Evolutionary conservation across 202 grass and related monocot species (phyloP).

Genomic region (Carex sylvatica): DNA sequence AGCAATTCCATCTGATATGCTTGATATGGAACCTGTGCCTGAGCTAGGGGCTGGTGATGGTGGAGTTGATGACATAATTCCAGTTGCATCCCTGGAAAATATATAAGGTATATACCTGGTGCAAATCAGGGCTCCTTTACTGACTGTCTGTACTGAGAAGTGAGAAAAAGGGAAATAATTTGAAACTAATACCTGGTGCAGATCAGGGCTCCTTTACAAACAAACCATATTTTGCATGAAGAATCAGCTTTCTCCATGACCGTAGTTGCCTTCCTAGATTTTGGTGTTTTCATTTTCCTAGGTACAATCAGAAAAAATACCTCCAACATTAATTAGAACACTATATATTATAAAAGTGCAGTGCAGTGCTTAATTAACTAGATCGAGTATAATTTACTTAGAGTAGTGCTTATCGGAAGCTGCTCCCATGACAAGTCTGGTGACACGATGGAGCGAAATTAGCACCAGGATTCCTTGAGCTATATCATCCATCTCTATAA

Average conservation of each 20-base stretch:
- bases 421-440: slow-evolving; percentile 70
- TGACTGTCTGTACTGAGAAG: not conserved
- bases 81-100: slow-evolving; percentile 43
- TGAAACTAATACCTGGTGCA: slow-evolving; percentile 48
- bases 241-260: slow-evolving; percentile 48
- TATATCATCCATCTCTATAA: slow-evolving; percentile 64
- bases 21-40: slow-evolving; percentile 31
- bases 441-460: slow-evolving; percentile 38
- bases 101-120: slow-evolving; percentile 8
- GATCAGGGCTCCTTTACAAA: slow-evolving; percentile 67
- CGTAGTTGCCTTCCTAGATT: slow-evolving; percentile 63
- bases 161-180: not conserved
- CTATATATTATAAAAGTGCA: too few relatives aligned
- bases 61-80: slow-evolving; percentile 27
- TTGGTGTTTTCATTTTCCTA: slow-evolving; percentile 72
- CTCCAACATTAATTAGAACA: not conserved
- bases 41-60: slow-evolving; percentile 32
- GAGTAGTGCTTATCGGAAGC: slow-evolving; percentile 68
- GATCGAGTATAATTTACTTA: slow-evolving; percentile 16
- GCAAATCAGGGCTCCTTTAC: not conserved
- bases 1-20: slow-evolving; percentile 35
- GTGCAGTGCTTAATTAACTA: too few relatives aligned
- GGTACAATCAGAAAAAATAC: not conserved
- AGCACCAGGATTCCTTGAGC: slow-evolving; percentile 67
- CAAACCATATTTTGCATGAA: slow-evolving; percentile 74